These are phyloP conservation scores for Pyrenochaeta sp. DNA, from an alignment of 2,329 filamentous ascomycete species.

Conservation along the genomic window DNA sequence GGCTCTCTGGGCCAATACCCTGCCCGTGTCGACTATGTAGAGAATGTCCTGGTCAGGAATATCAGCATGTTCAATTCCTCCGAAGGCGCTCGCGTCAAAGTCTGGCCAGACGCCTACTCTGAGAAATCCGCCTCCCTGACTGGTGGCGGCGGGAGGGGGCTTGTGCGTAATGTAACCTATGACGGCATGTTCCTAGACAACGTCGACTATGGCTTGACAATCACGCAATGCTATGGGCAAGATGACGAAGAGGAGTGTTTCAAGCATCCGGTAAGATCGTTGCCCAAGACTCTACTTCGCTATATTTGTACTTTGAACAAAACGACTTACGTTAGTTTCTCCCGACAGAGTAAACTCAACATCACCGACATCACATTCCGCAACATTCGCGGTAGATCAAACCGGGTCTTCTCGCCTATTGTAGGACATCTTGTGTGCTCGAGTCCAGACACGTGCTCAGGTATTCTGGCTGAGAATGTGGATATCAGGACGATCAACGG, in stretches of 20 bases:
- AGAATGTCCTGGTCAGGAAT: slow-evolving; percentile 65
- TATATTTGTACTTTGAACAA: too few relatives aligned
- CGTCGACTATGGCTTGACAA: slow-evolving; percentile 68
- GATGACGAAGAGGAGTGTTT: slow-evolving; percentile 36
- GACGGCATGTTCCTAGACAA: slow-evolving; percentile 66
- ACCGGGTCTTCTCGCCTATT: slow-evolving; percentile 17
- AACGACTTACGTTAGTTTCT: too few relatives aligned
- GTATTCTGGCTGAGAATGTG: slow-evolving; percentile 21
- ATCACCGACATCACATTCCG: slow-evolving; percentile 15
- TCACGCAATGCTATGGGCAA: slow-evolving; percentile 70
- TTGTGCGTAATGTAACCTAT: slow-evolving; percentile 71
- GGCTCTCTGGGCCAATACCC: slow-evolving; percentile 72
- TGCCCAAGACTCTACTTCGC: too few relatives aligned
- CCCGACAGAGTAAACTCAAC: slow-evolving; percentile 6
- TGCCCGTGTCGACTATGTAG: slow-evolving; percentile 69
- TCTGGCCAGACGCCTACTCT: slow-evolving; percentile 66
- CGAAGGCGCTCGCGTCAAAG: slow-evolving; percentile 20
- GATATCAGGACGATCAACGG: slow-evolving; percentile 23
- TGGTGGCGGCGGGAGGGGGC: slow-evolving; percentile 68
- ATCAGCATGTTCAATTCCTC: slow-evolving; percentile 36
- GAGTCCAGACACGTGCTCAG: slow-evolving; percentile 15
- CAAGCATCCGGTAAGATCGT: slow-evolving; percentile 12
- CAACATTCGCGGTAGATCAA: slow-evolving; percentile 12
- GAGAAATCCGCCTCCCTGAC: slow-evolving; percentile 65
- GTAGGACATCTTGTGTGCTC: slow-evolving; percentile 18